A percentile compares a stretch with the other conserved stretches of the same genome.
These are phyloP conservation scores for Pythium oligandrum DNA, from an alignment of 352 stramenopile species.

Conservation along the genomic window DNA sequence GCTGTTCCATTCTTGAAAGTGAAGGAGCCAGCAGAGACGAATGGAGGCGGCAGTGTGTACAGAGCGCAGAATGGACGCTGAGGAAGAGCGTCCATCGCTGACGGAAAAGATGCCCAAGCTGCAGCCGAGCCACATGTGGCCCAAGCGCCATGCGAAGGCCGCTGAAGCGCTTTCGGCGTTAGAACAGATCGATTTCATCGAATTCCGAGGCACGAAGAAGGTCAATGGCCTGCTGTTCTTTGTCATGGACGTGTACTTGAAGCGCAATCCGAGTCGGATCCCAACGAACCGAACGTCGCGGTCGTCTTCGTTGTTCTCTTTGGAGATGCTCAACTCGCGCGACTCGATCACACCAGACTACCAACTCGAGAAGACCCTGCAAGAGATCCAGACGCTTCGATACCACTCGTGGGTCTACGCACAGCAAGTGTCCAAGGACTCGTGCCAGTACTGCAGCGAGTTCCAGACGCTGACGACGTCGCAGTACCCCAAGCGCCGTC, in stretches of 20 bases:
- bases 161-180: slow-evolving; percentile 33
- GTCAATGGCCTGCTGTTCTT: slow-evolving; percentile 36
- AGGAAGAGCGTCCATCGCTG: too few relatives aligned
- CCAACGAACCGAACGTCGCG: slow-evolving; percentile 25
- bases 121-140: slow-evolving; percentile 28
- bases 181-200: slow-evolving; percentile 37
- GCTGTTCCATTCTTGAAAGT: too few relatives aligned
- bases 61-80: too few relatives aligned
- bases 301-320: slow-evolving; percentile 1
- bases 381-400: slow-evolving; percentile 34
- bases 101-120: slow-evolving; percentile 24
- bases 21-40: too few relatives aligned
- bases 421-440: slow-evolving; percentile 17
- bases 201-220: slow-evolving; percentile 33
- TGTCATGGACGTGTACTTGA: slow-evolving; percentile 46
- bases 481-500: slow-evolving; percentile 28
- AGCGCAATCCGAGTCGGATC: slow-evolving; percentile 37
- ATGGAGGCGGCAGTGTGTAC: too few relatives aligned
- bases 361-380: slow-evolving; percentile 30
- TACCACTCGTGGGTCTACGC: slow-evolving; percentile 29
- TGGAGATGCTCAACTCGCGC: slow-evolving; percentile 2
- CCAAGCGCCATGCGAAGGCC: slow-evolving; percentile 28
- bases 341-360: slow-evolving; percentile 27
- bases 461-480: slow-evolving; percentile 39
- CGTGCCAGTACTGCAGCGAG: slow-evolving; percentile 36